phyloP scores from a whole-genome alignment of 768 basidiomycete genomes.

The Amanita phalloides region DNA sequence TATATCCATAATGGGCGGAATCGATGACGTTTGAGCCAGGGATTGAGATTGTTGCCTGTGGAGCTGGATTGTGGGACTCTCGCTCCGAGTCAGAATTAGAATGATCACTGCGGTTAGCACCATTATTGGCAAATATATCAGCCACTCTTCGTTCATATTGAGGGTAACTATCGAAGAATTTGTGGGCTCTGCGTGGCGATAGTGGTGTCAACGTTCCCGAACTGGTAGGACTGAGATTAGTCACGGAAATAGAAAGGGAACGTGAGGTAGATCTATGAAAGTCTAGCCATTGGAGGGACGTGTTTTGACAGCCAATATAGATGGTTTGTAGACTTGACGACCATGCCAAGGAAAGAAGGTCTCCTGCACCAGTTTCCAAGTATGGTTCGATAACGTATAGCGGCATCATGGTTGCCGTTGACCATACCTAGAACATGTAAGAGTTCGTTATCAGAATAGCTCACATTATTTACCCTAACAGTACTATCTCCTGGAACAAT shows the following conservation, averaged over 20 bases:
- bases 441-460: background rate
- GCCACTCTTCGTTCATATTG: constrained; percentile 57
- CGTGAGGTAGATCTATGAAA: constrained; percentile 25
- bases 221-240: constrained; percentile 8
- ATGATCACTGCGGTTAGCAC: constrained; percentile 17
- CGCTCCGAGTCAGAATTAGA: constrained; percentile 23
- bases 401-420: constrained; percentile 49
- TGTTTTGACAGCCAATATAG: constrained; percentile 88
- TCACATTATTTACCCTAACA: constrained; percentile 47
- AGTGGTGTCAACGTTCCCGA: constrained; percentile 27
- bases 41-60: constrained; percentile 39
- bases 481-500: constrained; percentile 68
- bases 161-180: constrained; percentile 89
- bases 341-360: constrained; percentile 82
- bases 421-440: constrained; percentile 59
- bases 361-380: constrained; percentile 72
- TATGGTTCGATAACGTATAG: constrained; percentile 73
- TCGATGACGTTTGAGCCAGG: constrained; percentile 64
- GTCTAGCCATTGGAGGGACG: constrained; percentile 83
- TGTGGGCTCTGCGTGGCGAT: constrained; percentile 50
- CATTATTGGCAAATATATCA: constrained; percentile 57
- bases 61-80: constrained; percentile 15
- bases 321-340: constrained; percentile 55
- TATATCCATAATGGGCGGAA: constrained; percentile 91
- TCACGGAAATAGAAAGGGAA: constrained; percentile 11